Evolutionary conservation across 2,329 filamentous ascomycete genomes (phyloP).

Genomic region (Ceratocystis harringtonii): DNA sequence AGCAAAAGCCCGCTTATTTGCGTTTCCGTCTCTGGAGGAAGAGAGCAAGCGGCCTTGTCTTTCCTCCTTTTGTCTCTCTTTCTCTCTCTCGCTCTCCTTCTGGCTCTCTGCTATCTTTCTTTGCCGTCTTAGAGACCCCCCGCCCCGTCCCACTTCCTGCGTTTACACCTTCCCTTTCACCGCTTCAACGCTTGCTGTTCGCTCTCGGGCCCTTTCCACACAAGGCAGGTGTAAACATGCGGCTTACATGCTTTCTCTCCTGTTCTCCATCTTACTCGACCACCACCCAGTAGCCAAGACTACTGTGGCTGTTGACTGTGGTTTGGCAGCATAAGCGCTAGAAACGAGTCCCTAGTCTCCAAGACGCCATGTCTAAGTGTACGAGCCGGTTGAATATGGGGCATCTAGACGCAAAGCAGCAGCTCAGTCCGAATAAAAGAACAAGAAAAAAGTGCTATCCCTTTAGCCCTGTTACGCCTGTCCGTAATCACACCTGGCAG

Average conservation of each 20-base stretch:
- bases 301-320: neutral
- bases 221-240: neutral
- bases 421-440: too few relatives aligned
- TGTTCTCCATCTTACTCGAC: neutral
- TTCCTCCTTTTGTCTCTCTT: neutral
- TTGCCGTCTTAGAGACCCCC: neutral
- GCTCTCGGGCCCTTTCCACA: neutral
- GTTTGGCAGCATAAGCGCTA: neutral
- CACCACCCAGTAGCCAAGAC: too few relatives aligned
- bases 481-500: neutral
- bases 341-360: too few relatives aligned
- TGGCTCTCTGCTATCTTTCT: neutral
- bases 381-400: too few relatives aligned
- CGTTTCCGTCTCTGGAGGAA: neutral
- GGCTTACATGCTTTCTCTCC: neutral
- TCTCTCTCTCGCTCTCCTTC: neutral
- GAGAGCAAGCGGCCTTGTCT: neutral
- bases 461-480: neutral
- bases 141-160: neutral
- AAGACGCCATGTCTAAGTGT: too few relatives aligned
- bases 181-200: neutral
- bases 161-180: conserved; percentile 12
- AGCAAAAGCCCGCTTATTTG: neutral
- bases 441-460: too few relatives aligned
- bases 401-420: too few relatives aligned